Evolutionary conservation across 1,139 yeast species (phyloP).

Genomic region (Saccharomyces pastorianus): DNA sequence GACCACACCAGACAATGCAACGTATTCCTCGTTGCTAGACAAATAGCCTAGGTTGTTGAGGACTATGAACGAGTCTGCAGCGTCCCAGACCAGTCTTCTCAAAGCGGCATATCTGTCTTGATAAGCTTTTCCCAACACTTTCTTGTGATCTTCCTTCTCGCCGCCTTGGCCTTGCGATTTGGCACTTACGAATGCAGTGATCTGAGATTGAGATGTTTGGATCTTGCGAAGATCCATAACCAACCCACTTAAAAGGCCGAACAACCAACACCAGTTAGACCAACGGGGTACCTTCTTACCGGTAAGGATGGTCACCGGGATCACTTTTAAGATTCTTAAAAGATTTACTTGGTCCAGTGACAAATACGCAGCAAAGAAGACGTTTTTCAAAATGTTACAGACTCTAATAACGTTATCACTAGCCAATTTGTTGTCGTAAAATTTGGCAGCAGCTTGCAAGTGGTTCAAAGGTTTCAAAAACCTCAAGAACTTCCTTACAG

Average conservation of each 20-base stretch:
- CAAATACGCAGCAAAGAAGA: conserved; percentile 69
- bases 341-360: conserved; percentile 66
- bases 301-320: conserved; percentile 32
- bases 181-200: conserved; percentile 14
- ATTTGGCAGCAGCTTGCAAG: conserved; percentile 58
- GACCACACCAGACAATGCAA: conserved; percentile 72
- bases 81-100: conserved; percentile 71
- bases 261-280: conserved; percentile 66
- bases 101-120: conserved; percentile 41
- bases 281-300: conserved; percentile 34
- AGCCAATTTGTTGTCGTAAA: conserved; percentile 62
- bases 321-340: conserved; percentile 41
- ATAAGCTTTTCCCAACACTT: conserved; percentile 17
- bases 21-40: conserved; percentile 65
- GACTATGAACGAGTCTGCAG: conserved; percentile 70
- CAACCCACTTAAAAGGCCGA: conserved; percentile 60
- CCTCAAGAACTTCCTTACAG: conserved; percentile 74
- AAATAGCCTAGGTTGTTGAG: conserved; percentile 57
- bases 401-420: conserved; percentile 53
- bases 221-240: conserved; percentile 44
- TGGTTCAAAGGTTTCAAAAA: conserved; percentile 77
- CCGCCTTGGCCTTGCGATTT: conserved; percentile 25
- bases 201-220: conserved; percentile 32
- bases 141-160: conserved; percentile 22
- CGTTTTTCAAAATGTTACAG: conserved; percentile 49